Conservation (phyloP, 495 filamentous ascomycete genomes). For the Viridothelium virens region DNA sequence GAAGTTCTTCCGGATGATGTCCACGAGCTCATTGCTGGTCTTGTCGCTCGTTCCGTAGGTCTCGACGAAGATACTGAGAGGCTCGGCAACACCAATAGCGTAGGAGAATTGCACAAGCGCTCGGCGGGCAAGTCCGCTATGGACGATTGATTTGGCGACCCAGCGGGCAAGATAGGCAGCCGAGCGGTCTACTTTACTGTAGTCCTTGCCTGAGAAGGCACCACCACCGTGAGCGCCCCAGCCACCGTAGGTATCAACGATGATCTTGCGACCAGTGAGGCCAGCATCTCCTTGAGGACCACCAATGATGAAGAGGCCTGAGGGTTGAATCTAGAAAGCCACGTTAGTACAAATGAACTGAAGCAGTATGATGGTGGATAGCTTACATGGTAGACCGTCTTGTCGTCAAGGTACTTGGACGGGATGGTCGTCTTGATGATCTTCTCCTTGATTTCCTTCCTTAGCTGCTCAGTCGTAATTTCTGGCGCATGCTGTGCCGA, state of each 20-base stretch:
- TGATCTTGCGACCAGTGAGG: conserved; percentile 99
- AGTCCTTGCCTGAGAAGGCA: conserved; percentile 99
- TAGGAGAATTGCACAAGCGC: conserved; percentile 95
- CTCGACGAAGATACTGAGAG: conserved; percentile 83
- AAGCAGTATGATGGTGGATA: background rate
- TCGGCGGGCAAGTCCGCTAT: conserved; percentile 80
- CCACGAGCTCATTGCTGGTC: conserved; percentile 71
- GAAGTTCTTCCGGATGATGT: conserved; percentile 92
- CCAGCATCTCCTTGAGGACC: conserved; percentile 98
- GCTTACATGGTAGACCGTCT: conserved; percentile 82
- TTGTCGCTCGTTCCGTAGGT: conserved; percentile 72
- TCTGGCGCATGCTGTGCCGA: conserved; percentile 86
- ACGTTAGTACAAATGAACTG: conserved; percentile 26
- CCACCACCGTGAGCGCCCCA: conserved; percentile 99
- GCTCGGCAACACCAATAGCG: conserved; percentile 97
- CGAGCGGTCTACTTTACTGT: conserved; percentile 98
- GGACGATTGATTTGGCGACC: conserved; percentile 96
- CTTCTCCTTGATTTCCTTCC: conserved; percentile 95
- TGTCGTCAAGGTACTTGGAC: conserved; percentile 80
- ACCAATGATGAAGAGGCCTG: conserved; percentile 96
- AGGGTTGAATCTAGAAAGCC: conserved; percentile 73
- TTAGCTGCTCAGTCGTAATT: conserved; percentile 85
- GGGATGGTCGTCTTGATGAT: conserved; percentile 93
- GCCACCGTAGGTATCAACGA: conserved; percentile 99
- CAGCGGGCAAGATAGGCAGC: conserved; percentile 95